Evolutionary conservation across 2,329 filamentous ascomycete species (phyloP), one percentile per base, ranked within the genome.

Genomic region (Ophiostoma himal-ulmi): DNA sequence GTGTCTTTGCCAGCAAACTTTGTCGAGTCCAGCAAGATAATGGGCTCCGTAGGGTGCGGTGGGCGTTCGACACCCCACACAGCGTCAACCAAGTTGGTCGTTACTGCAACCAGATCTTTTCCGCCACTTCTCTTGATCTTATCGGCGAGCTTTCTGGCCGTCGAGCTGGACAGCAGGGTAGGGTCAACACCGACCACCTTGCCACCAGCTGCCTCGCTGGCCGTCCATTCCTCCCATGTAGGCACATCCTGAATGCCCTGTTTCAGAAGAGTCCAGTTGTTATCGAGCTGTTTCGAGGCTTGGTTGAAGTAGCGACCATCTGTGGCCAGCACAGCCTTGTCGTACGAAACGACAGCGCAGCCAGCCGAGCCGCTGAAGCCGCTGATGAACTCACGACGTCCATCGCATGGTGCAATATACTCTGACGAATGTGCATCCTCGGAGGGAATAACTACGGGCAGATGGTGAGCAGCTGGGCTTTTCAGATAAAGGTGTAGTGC

Each of bases 261-360:
- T 82, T 97, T 99, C 73, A 99, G 83, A 57, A 99, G 83, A 68
- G 87, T 83, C 95, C 95, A 99, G 79, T 98, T 98, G 76, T 81
- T 82, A 79, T 98, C 95, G 39, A 99, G 87, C 79, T 99, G 93
- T 76, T 94, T 92, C 73, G 89, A 84, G 36, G 95, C 95, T 80
- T 99, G 95, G 81, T 96, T 98, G 85, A 98, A 99, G 81, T 99
- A 99, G 74, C 95, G 90, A 39, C 95, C 95, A 78, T 99, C 95
- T 39, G 95, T 99, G 14, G 95, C 93, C 71, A 99, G 83, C 17
- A 93, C 92, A 20, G 95, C 95, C 79, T 94, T 94, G 68, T 93
- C 89, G 68, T 88, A 86, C 2, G 94, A 95, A 70, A 99, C 85
- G 68, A 99, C 90, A 54, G 94, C 95, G 74, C 92, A 96, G 71